These are phyloP conservation scores for Peronosclerospora sorghi DNA, from an alignment of 352 stramenopile genomes.

Conservation along the genomic window DNA sequence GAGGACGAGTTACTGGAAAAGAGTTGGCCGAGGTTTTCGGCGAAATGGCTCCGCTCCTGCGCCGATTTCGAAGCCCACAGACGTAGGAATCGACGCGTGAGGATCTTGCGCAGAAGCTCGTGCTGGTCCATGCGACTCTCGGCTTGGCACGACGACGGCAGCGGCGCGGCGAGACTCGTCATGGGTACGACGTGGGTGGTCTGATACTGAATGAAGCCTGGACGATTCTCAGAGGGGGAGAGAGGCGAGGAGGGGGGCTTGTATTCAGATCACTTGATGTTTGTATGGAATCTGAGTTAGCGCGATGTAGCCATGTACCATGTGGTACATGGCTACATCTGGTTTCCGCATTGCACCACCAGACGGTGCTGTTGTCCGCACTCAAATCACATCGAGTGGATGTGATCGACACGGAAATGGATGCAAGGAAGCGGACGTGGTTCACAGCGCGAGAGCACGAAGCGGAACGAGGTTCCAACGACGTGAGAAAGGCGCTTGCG, in stretches of 20 bases:
- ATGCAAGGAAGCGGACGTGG: not conserved
- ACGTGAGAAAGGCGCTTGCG: slow-evolving; percentile 17
- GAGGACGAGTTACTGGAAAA: slow-evolving; percentile 36
- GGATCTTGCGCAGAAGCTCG: slow-evolving; percentile 28
- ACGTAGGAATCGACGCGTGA: slow-evolving; percentile 38
- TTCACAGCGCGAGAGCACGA: slow-evolving; percentile 38
- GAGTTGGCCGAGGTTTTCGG: slow-evolving; percentile 44
- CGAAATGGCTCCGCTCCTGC: slow-evolving; percentile 43
- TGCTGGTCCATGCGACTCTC: slow-evolving; percentile 6
- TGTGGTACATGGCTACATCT: slow-evolving; percentile 11
- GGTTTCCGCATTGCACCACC: not conserved
- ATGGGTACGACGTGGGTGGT: not conserved
- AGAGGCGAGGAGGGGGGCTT: slow-evolving; percentile 13
- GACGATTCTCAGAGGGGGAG: not conserved
- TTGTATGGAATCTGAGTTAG: slow-evolving; percentile 2
- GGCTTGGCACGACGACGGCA: not conserved
- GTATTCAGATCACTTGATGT: slow-evolving; percentile 5
- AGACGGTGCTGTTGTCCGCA: no score
- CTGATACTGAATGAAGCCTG: not conserved
- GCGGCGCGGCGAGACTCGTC: not conserved
- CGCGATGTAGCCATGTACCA: slow-evolving; percentile 2
- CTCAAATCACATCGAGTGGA: no score
- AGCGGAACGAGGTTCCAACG: slow-evolving; percentile 20
- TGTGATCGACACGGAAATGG: no score
- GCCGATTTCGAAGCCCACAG: slow-evolving; percentile 42